These are phyloP conservation scores for Venturia oleaginea DNA, from an alignment of 2,329 filamentous ascomycete genomes.

Conservation along the genomic window DNA sequence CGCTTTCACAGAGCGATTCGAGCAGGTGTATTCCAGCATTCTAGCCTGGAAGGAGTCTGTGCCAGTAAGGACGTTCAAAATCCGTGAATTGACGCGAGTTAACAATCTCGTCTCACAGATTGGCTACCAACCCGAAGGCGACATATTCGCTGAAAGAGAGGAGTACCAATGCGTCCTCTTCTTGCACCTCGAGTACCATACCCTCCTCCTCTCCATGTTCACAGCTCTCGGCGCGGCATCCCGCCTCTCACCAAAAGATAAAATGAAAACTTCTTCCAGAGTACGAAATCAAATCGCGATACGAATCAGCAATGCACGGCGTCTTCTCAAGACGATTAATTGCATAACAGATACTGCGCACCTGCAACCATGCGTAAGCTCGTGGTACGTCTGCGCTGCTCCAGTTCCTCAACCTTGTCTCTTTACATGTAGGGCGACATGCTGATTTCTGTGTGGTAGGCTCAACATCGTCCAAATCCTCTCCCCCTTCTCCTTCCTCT, in stretches of 20 bases:
- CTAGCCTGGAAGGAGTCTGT: neutral
- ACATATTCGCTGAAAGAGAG: slow-evolving; percentile 6
- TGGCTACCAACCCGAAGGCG: slow-evolving; percentile 2
- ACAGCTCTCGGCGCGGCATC: slow-evolving; percentile 1
- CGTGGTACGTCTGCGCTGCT: neutral
- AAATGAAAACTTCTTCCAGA: neutral
- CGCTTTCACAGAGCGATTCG: neutral
- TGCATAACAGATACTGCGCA: neutral
- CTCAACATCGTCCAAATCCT: slow-evolving; percentile 2
- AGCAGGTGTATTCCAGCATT: slow-evolving; percentile 4
- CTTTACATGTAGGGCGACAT: too few species aligned
- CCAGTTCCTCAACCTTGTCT: neutral
- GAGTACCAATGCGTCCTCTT: slow-evolving; percentile 6
- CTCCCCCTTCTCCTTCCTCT: slow-evolving; percentile 6
- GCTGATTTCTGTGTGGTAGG: neutral
- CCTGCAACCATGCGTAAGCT: neutral
- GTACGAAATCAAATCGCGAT: slow-evolving; percentile 3
- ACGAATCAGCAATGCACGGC: slow-evolving; percentile 6
- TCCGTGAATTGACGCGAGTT: neutral
- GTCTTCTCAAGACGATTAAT: neutral
- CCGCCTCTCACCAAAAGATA: neutral
- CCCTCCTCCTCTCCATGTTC: slow-evolving; percentile 8
- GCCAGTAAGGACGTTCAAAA: neutral
- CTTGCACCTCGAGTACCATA: slow-evolving; percentile 7
- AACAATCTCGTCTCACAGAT: neutral